phyloP scores from a whole-genome alignment of 2,329 filamentous ascomycete species.

The Xylariaceae sp. region DNA sequence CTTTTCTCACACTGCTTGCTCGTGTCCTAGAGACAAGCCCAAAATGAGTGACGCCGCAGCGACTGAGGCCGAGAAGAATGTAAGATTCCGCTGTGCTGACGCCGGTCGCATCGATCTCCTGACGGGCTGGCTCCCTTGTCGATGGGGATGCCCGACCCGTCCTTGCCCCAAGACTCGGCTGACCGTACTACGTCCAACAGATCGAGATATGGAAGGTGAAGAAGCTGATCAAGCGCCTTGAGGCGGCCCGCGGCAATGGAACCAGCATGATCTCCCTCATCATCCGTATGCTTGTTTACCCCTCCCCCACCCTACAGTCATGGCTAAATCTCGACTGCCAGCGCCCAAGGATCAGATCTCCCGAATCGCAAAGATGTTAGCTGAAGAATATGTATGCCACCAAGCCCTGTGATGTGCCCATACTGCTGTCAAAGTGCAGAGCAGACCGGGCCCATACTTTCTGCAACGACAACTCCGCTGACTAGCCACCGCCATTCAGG shows the following conservation, averaged over 20 bases:
- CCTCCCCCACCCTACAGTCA: slow-evolving; percentile 25
- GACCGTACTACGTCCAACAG: slow-evolving; percentile 35
- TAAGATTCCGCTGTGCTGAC: slow-evolving; percentile 36
- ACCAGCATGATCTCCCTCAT: slow-evolving; percentile 99
- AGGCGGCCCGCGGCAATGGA: slow-evolving; percentile 95
- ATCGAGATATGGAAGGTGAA: slow-evolving; percentile 95
- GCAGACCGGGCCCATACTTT: background rate
- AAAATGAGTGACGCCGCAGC: slow-evolving; percentile 82
- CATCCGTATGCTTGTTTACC: slow-evolving; percentile 63
- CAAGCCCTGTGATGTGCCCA: background rate
- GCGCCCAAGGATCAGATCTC: slow-evolving; percentile 98
- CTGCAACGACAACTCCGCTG: slow-evolving; percentile 11
- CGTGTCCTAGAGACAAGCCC: slow-evolving; percentile 33
- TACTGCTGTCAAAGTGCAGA: background rate
- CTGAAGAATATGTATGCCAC: slow-evolving; percentile 91
- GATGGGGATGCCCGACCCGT: slow-evolving; percentile 14
- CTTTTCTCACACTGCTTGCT: slow-evolving; percentile 22
- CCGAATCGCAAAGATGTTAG: slow-evolving; percentile 97
- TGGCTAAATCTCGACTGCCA: slow-evolving; percentile 51
- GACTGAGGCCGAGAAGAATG: slow-evolving; percentile 97
- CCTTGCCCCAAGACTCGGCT: slow-evolving; percentile 15
- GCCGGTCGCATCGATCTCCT: background rate
- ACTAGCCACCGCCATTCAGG: slow-evolving; percentile 47
- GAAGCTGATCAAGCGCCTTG: slow-evolving; percentile 98
- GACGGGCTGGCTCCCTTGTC: slow-evolving; percentile 10